Conservation (phyloP, 495 filamentous ascomycete species). For the Evernia prunastri region DNA sequence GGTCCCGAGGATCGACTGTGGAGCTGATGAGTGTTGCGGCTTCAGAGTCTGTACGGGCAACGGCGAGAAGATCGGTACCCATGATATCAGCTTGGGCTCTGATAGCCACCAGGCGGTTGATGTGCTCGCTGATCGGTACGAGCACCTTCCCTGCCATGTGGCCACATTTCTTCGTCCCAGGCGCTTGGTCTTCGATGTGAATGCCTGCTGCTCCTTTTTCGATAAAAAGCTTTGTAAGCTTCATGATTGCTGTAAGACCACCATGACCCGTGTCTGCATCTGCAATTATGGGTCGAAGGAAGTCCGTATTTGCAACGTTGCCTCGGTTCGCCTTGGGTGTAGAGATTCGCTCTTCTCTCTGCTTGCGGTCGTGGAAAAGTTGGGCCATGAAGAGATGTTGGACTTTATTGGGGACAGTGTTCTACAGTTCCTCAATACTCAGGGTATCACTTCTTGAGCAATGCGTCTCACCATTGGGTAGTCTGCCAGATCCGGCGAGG, state of each 20-base stretch:
- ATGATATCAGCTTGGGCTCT: conserved; percentile 98
- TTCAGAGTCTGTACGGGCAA: conserved; percentile 95
- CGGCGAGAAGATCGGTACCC: conserved; percentile 83
- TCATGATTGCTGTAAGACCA: conserved; percentile 96
- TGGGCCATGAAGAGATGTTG: conserved; percentile 95
- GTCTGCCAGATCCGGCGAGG: conserved; percentile 94
- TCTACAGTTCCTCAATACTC: conserved; percentile 43
- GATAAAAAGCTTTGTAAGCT: conserved; percentile 95
- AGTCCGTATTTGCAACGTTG: conserved; percentile 80
- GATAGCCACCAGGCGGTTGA: conserved; percentile 95
- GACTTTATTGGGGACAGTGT: conserved; percentile 97
- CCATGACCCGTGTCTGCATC: conserved; percentile 98
- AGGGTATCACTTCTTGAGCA: not conserved
- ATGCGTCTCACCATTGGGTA: conserved; percentile 76
- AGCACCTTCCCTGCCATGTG: conserved; percentile 99
- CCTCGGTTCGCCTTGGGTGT: conserved; percentile 65
- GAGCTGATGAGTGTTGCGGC: conserved; percentile 95
- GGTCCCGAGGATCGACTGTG: conserved; percentile 91
- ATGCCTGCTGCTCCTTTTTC: conserved; percentile 97
- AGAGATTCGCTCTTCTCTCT: conserved; percentile 86
- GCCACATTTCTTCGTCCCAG: conserved; percentile 98
- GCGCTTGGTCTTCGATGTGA: conserved; percentile 97
- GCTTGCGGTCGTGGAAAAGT: conserved; percentile 98
- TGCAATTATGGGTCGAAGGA: conserved; percentile 90
- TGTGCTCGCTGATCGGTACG: conserved; percentile 95